phyloP scores from a whole-genome alignment of 768 basidiomycete species.

The Sistotremastrum niveocremeum region DNA sequence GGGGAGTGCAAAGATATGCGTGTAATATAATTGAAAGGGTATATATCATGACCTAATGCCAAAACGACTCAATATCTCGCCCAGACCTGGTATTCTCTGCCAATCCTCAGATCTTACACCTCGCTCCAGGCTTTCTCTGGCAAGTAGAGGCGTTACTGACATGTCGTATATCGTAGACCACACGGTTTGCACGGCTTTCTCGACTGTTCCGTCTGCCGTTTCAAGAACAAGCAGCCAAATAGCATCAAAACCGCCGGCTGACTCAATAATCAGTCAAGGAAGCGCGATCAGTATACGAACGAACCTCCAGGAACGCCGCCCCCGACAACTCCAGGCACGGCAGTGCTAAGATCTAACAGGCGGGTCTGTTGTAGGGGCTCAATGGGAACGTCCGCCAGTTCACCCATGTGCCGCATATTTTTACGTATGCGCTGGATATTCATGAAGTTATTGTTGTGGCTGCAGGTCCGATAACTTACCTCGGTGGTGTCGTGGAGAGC shows the following conservation, averaged over 20 bases:
- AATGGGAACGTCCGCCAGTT: conserved; percentile 63
- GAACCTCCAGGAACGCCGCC: conserved; percentile 94
- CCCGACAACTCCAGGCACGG: conserved; percentile 74
- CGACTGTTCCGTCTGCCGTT: conserved; percentile 30
- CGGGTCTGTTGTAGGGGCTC: conserved; percentile 81
- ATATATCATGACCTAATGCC: conserved; percentile 4
- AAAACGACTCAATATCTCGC: conserved; percentile 13
- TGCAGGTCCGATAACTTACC: conserved; percentile 21
- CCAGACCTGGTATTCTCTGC: conserved; percentile 42
- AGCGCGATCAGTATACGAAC: conserved; percentile 13
- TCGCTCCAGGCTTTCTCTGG: conserved; percentile 51
- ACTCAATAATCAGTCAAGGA: background rate
- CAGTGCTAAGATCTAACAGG: conserved; percentile 65
- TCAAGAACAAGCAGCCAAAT: conserved; percentile 85
- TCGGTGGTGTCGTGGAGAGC: conserved; percentile 31
- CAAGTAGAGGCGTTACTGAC: conserved; percentile 58
- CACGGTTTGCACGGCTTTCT: conserved; percentile 44
- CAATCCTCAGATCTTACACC: conserved; percentile 55
- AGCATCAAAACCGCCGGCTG: conserved; percentile 96
- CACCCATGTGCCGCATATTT: conserved; percentile 79
- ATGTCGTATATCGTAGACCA: conserved; percentile 54
- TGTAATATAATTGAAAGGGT: conserved; percentile 20
- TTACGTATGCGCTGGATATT: conserved; percentile 51
- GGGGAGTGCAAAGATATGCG: conserved; percentile 60
- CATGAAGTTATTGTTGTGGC: background rate